Base-by-base conservation (phyloP, 1,284 basidiomycete genomes). In the Moesziomyces sp. region DNA sequence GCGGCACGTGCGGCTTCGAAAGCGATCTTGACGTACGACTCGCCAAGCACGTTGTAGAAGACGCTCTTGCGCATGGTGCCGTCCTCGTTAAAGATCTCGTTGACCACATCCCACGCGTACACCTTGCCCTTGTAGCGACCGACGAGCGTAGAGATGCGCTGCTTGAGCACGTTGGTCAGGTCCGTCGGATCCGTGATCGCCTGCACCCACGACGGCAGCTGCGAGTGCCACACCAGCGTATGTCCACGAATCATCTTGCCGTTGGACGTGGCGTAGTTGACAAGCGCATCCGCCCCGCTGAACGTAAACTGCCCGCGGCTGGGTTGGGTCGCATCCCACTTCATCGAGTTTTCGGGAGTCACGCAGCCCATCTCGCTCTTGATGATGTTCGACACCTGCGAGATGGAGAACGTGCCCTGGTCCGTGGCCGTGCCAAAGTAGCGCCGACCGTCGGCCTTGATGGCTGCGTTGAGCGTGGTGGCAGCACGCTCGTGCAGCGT, bases 41-140 rank as follows among this genome's bases (percentile, higher is more conserved):
- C 63, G n/a, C 63, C 63, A 16, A 66, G 49, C 6, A 59, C 57
- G 6, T 59, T 59, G 52, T 66, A 66, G 45, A 66, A 60, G 16
- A 56, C 49, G 19, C 49, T 56, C 16, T 56, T 21, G 10, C 58
- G 52, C 23, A 66, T 38, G 10, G 49, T 40, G 8, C 64, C 64
- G 35, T 66, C 58, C 40, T 66, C 64, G 45, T 66, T 54, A 28
- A 66, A 66, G 44, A 59, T 56, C 42, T 66, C 58, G 38, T 66
- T 66, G 30, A 66, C 53, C 3, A 60, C 64, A 23, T 66, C 58
- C 53, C 52, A 56, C 6, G 64, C 64, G 38, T 66, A 66, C 19
- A 66, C 11, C 50, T 66, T 59, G 30, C 58, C 58, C 46, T 57
- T 59, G 64, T 60, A 66, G 1, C 64, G 35, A 0, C 58, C 53